Evolutionary conservation across 345 rosid genomes (phyloP), one percentile per base, ranked within the genome.

Genomic region (Melaleuca alternifolia): DNA sequence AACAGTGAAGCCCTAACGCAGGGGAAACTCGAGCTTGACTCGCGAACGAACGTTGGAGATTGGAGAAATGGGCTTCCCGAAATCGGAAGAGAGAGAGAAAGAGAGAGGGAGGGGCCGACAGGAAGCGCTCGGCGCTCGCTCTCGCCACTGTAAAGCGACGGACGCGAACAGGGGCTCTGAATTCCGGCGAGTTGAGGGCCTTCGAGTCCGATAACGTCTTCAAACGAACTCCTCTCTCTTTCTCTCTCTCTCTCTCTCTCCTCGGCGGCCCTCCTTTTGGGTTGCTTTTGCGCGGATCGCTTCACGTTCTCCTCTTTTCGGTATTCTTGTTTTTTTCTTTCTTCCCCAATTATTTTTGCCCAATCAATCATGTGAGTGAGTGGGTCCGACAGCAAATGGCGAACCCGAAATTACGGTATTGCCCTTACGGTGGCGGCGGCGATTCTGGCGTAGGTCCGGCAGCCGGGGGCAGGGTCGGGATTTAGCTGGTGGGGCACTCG

Each of bases 131-230:
- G 87, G 86, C 50, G 75, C 54, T 82, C 61, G 57, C 53, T 87
- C 54, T 51, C 30, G 41, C 41, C 41, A 30, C 82, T 54, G 75
- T 52, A 61, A 85, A 90, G 88, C 82, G 84, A 59, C 98, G 98
- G 98, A 96, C 96, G 89, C 87, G 83, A 95, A 91, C 86, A 86
- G 90, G 59, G 89, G 88, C 90, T 88, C 91, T 92, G 87, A 97
- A 95, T 89, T 93, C 95, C 96, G 96, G 93, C 95, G 89, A 88
- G 88, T 82, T 89, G 89, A 59, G 85, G 85, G 89, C 54, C 91
- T 97, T 97, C 87, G 89, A 92, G 92, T 94, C 99, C 99, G 97
- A 87, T 91, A 94, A 97, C 96, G 95, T 93, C 95, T 92, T 90
- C 83, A 94, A 91, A 91, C 94, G 91, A 90, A 88, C 81, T 82